Percentiles rank a stretch among this genome's conserved stretches.
These are phyloP conservation scores for Phaeomoniella chlamydospora DNA, from an alignment of 2,329 filamentous ascomycete species.

Conservation along the genomic window DNA sequence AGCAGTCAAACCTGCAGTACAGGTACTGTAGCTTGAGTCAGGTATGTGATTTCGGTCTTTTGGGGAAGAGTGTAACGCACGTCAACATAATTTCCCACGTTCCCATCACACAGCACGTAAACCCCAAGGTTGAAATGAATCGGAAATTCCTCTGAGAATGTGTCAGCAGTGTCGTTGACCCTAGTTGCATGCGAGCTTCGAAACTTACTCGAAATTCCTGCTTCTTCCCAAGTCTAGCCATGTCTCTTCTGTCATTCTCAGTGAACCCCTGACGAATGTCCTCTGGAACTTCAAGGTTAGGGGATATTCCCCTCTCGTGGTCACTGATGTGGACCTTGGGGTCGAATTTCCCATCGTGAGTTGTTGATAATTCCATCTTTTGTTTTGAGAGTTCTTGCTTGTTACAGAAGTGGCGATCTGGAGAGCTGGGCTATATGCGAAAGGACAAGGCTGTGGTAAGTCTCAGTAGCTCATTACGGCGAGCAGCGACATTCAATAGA, in stretches of 20 bases:
- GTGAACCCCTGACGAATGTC: background rate
- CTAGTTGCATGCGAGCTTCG: background rate
- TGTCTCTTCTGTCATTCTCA: background rate
- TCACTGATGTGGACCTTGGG: background rate
- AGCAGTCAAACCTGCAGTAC: slow-evolving; percentile 16
- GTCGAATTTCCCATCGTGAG: background rate
- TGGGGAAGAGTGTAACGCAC: slow-evolving; percentile 12
- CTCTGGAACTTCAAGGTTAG: background rate
- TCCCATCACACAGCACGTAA: slow-evolving; percentile 23
- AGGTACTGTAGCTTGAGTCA: slow-evolving; percentile 8
- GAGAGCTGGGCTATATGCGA: no score
- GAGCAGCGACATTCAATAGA: no score
- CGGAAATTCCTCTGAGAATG: slow-evolving; percentile 21
- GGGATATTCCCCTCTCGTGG: background rate
- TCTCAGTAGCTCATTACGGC: no score
- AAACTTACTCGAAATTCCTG: background rate
- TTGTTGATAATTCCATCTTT: no score
- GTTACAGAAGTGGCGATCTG: no score
- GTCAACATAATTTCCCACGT: slow-evolving; percentile 25
- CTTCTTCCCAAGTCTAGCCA: background rate
- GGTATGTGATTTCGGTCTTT: slow-evolving; percentile 3
- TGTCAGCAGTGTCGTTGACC: background rate
- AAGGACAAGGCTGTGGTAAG: no score
- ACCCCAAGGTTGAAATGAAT: slow-evolving; percentile 23
- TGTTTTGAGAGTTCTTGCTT: no score